Percentiles rank a stretch among this genome's conserved stretches.
These are phyloP conservation scores for Pseudogymnoascus pannorum DNA, from an alignment of 2,329 filamentous ascomycete species.

Conservation along the genomic window DNA sequence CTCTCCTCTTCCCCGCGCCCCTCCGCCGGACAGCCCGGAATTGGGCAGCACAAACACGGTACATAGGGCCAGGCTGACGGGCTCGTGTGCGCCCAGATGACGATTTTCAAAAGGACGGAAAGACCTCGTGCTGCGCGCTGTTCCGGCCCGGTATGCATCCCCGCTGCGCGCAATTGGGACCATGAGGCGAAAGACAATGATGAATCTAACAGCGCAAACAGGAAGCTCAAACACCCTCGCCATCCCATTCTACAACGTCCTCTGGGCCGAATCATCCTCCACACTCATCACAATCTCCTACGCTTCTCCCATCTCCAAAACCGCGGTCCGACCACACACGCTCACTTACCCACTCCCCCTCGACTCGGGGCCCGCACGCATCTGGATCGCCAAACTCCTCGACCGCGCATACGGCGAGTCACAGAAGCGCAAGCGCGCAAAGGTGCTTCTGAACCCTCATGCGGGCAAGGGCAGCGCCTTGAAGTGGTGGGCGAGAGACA, in stretches of 20 bases:
- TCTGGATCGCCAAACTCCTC: constrained; percentile 61
- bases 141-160: constrained; percentile 39
- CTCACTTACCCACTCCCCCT: constrained; percentile 51
- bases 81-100: constrained; percentile 37
- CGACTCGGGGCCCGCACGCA: constrained; percentile 34
- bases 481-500: constrained; percentile 65
- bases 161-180: constrained; percentile 8
- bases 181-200: constrained; percentile 14
- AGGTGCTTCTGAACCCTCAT: constrained; percentile 85
- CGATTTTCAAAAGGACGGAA: constrained; percentile 40
- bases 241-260: constrained; percentile 74
- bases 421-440: constrained; percentile 67
- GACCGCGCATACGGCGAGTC: constrained; percentile 63
- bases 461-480: constrained; percentile 73
- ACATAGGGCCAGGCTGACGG: background rate
- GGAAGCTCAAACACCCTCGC: constrained; percentile 33
- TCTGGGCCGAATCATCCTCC: constrained; percentile 66
- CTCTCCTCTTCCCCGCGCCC: background rate
- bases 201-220: constrained; percentile 18
- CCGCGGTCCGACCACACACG: constrained; percentile 51
- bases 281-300: constrained; percentile 64
- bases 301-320: constrained; percentile 53
- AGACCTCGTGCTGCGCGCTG: constrained; percentile 49
- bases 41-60: background rate
- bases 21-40: constrained; percentile 1